A percentile compares a stretch with the other conserved stretches of the same genome.
phyloP scores from a whole-genome alignment of 2,329 filamentous ascomycete genomes.

The Epichloe festucae region DNA sequence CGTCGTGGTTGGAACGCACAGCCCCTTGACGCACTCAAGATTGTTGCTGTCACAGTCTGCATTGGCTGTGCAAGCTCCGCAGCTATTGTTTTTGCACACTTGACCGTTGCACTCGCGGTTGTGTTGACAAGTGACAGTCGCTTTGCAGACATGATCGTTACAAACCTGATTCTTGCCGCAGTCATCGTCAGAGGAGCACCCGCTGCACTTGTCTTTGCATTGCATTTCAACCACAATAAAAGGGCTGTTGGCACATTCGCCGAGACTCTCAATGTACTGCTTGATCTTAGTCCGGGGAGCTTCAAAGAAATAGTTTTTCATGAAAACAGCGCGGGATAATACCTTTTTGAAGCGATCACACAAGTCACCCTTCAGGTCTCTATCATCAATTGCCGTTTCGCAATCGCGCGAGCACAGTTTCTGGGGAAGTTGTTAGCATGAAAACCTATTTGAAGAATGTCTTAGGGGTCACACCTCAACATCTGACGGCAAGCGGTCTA shows the following conservation, averaged over 20 bases:
- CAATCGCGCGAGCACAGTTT: constrained; percentile 4
- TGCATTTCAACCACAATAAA: constrained; percentile 1
- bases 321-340: neutral
- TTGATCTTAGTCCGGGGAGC: neutral
- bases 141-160: constrained; percentile 2
- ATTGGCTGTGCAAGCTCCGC: constrained; percentile 3
- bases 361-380: neutral
- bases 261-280: constrained; percentile 5
- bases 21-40: constrained; percentile 4
- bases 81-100: constrained; percentile 4
- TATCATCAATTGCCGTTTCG: constrained; percentile 4
- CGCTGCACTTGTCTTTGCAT: constrained; percentile 4
- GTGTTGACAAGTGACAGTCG: constrained; percentile 2
- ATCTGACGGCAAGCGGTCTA: constrained; percentile 1
- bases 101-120: constrained; percentile 6
- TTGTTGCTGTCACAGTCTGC: constrained; percentile 1
- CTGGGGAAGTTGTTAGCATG: neutral
- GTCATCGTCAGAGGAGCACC: constrained; percentile 2
- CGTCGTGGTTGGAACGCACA: constrained; percentile 2
- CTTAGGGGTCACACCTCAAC: constrained; percentile 1
- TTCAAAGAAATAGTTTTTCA: neutral
- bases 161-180: constrained; percentile 4
- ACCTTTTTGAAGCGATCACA: constrained; percentile 6
- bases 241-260: constrained; percentile 4
- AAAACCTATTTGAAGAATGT: neutral